phyloP scores from a whole-genome alignment of 2,329 filamentous ascomycete genomes.

The Pestalotiopsis sp. region DNA sequence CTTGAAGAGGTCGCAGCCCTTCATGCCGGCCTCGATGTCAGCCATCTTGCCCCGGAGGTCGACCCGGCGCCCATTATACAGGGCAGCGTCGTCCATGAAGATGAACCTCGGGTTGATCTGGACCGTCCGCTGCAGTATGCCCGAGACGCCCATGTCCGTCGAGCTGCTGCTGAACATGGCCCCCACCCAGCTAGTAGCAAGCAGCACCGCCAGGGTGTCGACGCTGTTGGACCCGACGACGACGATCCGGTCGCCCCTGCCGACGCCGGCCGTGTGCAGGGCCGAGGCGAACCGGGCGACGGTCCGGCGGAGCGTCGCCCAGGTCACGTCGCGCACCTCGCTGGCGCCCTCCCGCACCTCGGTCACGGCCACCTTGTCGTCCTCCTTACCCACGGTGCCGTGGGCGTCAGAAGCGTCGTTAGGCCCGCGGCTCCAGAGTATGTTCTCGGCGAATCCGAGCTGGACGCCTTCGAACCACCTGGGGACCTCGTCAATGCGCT shows the following conservation, averaged over 20 bases:
- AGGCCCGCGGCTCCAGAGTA: slow-evolving; percentile 62
- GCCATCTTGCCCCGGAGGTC: slow-evolving; percentile 75
- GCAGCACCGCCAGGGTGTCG: slow-evolving; percentile 72
- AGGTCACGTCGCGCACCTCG: slow-evolving; percentile 62
- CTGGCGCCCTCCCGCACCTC: slow-evolving; percentile 71
- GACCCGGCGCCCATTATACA: slow-evolving; percentile 78
- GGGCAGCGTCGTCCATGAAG: slow-evolving; percentile 80
- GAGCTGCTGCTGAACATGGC: slow-evolving; percentile 76
- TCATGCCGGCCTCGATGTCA: slow-evolving; percentile 66
- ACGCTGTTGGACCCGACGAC: slow-evolving; percentile 76
- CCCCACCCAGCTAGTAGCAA: slow-evolving; percentile 72
- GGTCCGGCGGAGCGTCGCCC: slow-evolving; percentile 64
- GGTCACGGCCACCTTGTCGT: slow-evolving; percentile 70
- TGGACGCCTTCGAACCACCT: slow-evolving; percentile 76
- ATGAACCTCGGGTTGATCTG: slow-evolving; percentile 79
- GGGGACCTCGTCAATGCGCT: slow-evolving; percentile 72
- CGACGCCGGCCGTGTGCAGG: slow-evolving; percentile 67
- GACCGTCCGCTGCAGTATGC: slow-evolving; percentile 72
- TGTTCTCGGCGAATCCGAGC: slow-evolving; percentile 81
- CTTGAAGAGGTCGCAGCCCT: slow-evolving; percentile 60
- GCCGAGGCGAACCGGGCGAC: slow-evolving; percentile 66
- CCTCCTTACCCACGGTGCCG: slow-evolving; percentile 67
- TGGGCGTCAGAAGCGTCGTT: slow-evolving; percentile 45
- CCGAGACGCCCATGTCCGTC: slow-evolving; percentile 83
- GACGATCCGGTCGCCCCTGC: slow-evolving; percentile 74